Evolutionary conservation across 176 grass and related monocot species (phyloP), one percentile per base, ranked within the genome.

Genomic region (Juncus effusus): DNA sequence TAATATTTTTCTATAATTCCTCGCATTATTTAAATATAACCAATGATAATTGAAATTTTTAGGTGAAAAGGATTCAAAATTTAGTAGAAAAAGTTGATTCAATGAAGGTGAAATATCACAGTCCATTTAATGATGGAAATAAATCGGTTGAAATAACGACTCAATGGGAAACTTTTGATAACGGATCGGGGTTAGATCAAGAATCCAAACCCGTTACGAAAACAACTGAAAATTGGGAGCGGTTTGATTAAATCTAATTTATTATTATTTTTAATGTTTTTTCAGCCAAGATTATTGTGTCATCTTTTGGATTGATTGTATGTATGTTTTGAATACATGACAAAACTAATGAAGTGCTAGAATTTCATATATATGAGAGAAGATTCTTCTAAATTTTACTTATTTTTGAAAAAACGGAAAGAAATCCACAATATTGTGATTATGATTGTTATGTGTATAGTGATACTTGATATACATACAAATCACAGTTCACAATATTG

Each of bases 21-120:
- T 13, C 36, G 14, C 19, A 28, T 28, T 28, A 28, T 28, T 28
- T 28, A 28, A 28, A 28, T 28, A 28, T 28, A 28, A 28, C 19
- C 19, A 28, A 28, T 28, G 19, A 28, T 28, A 28, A 28, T 28
- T 28, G 19, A 28, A 28, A 28, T 28, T 28, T 28, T 28, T 38
- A 69, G 66, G 68, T 72, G 19, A 72, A 72, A 15, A 36, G 54
- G 12, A 72, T 72, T 72, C 68, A 72, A 72, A 72, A 72, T 36
- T 41, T 72, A 36, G 68, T 72, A 28, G 68, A 72, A 38, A 55
- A 53, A 72, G 42, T 56, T 3, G 68, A 72, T 72, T 50, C 7
- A 45, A 39, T 72, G 42, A 72, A 72, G 57, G 68, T 13, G 12
- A 72, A 16, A 58, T 72, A 72, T 72, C 42, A 57, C 50, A 72